Conservation (phyloP, 345 rosid species). For the Dovyalis caffra region DNA sequence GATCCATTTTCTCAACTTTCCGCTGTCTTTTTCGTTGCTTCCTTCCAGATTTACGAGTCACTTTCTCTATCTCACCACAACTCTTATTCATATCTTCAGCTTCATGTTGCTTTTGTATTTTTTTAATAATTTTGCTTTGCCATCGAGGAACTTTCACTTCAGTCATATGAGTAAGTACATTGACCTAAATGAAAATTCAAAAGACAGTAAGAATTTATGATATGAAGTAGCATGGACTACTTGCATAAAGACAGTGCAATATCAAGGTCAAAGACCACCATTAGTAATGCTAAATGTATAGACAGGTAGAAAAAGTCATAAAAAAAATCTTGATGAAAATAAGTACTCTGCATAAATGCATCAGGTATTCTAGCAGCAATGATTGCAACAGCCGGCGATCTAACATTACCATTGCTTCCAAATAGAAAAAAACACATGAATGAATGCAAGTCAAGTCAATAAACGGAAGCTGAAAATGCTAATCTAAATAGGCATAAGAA, state of each 20-base stretch:
- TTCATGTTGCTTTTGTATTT: conserved; percentile 30
- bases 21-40: conserved; percentile 12
- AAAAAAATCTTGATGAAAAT: background rate
- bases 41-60: conserved; percentile 5
- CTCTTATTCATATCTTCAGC: conserved; percentile 26
- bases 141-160: conserved; percentile 36
- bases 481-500: background rate
- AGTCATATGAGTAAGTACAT: conserved; percentile 47
- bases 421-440: too few species aligned
- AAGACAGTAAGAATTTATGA: background rate
- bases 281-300: background rate
- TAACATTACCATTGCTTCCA: background rate
- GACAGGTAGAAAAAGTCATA: background rate
- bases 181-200: conserved; percentile 30
- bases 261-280: background rate
- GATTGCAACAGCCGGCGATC: background rate
- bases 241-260: background rate
- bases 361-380: background rate
- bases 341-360: background rate
- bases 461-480: background rate
- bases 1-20: conserved; percentile 11
- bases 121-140: conserved; percentile 35
- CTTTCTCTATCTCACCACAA: conserved; percentile 17
- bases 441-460: too few species aligned
- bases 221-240: background rate